These are phyloP conservation scores for Leccinum olivaceopallidum DNA, from an alignment of 768 basidiomycete genomes.

Conservation along the genomic window DNA sequence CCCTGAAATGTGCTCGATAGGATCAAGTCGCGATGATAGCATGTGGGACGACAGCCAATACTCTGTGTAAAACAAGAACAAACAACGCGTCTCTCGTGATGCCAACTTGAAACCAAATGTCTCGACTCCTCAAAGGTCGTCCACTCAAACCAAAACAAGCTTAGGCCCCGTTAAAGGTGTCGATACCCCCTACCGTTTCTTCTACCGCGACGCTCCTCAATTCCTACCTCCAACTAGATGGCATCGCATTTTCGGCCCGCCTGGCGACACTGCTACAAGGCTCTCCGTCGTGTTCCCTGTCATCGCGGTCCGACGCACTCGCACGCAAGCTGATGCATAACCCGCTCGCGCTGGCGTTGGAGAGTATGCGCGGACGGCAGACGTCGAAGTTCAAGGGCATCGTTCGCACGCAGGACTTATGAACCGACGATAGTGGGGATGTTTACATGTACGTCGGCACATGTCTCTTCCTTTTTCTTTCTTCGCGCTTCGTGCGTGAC, in stretches of 20 bases:
- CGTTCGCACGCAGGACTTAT: constrained; percentile 52
- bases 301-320: constrained; percentile 26
- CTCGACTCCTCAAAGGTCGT: too few species aligned
- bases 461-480: too few species aligned
- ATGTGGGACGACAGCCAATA: too few species aligned
- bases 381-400: constrained; percentile 58
- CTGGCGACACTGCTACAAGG: constrained; percentile 33
- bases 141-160: not conserved
- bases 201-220: constrained; percentile 79
- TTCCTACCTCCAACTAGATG: constrained; percentile 56
- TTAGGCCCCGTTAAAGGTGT: constrained; percentile 4
- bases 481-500: too few species aligned
- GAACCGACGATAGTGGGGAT: constrained; percentile 58
- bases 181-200: constrained; percentile 9
- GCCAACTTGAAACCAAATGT: too few species aligned
- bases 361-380: constrained; percentile 78
- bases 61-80: too few species aligned
- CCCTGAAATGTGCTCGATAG: too few species aligned
- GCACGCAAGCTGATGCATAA: constrained; percentile 57
- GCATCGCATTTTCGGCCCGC: constrained; percentile 64
- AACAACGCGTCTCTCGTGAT: too few species aligned
- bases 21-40: too few species aligned
- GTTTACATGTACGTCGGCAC: constrained; percentile 43
- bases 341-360: constrained; percentile 68
- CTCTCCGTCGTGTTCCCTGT: constrained; percentile 8